Evolutionary conservation across 75 land plant genomes (phyloP), one percentile per base, ranked within the genome.

Genomic region (Isoetes taiwanensis): DNA sequence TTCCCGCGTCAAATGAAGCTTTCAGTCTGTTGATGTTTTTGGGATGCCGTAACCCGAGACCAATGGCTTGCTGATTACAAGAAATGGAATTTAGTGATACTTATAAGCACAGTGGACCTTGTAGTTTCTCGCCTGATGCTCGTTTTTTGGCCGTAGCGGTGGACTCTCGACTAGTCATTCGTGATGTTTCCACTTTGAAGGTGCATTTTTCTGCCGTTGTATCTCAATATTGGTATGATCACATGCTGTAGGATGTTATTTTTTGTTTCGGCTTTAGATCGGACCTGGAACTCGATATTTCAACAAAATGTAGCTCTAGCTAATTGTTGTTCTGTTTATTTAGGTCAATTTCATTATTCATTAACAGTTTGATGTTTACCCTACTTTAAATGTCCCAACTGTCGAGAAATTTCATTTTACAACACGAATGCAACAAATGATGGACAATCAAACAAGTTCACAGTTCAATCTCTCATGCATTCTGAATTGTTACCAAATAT

Each of bases 71-170:
- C n/a, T n/a, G n/a, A n/a, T n/a, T n/a, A n/a, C n/a, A n/a, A n/a
- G 63, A 34, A 25, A 91, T 91, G 97, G 95, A 91, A 75, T 91
- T 91, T 62, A 87, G 85, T 9, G 97, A 91, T 11, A 42, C 89
- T 21, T 87, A 78, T 53, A 91, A 91, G 54, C 93, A 91, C 57
- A 67, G 78, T 9, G 97, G 97, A 10, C 83, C 94, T 2, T 91
- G 97, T 46, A 66, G 55, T 41, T 91, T 91, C 62, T 91, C 97
- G 2, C 97, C 97, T 4, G 71, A 86, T 54, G 41, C 88, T 2
- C 73, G 88, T 21, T 91, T 59, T 62, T 61, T 91, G 24, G 97
- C 97, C 26, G 83, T 81, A 2, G 89, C 89, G 34, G 82, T 80
- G 33, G 97, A 91, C 59, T 86, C 79, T 63, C 83, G 97, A 21